These are phyloP conservation scores for Haplosporangium gracile DNA, from an alignment of 192 early-diverging fungal species.

Conservation along the genomic window DNA sequence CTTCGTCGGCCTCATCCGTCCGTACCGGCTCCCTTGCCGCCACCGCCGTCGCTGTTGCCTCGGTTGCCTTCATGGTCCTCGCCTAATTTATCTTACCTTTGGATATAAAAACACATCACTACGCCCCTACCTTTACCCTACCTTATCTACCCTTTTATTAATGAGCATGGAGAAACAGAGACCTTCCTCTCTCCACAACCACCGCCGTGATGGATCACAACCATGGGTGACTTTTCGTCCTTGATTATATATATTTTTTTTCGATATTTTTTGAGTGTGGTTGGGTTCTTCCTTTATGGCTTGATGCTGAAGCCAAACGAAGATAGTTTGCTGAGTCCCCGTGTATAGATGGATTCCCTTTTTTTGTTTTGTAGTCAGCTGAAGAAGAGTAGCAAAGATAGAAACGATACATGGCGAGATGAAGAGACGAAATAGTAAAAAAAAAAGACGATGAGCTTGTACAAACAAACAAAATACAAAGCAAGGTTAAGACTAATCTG, in stretches of 20 bases:
- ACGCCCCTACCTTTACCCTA: background rate
- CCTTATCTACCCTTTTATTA: background rate
- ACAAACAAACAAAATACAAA: no score
- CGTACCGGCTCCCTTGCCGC: constrained; percentile 26
- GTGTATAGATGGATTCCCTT: background rate
- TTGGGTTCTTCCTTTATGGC: no score
- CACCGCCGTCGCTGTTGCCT: constrained; percentile 32
- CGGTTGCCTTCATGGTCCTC: constrained; percentile 30
- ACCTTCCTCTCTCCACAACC: background rate
- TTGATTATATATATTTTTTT: background rate
- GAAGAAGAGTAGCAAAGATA: no score
- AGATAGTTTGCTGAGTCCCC: background rate
- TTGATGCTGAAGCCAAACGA: background rate
- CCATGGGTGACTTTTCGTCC: background rate
- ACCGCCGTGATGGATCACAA: background rate
- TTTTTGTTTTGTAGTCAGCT: background rate
- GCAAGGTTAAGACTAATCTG: no score
- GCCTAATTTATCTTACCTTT: constrained; percentile 10
- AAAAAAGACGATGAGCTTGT: no score
- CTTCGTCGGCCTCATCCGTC: constrained; percentile 34
- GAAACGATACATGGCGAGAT: no score
- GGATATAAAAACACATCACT: background rate
- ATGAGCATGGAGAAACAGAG: background rate
- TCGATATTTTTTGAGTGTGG: background rate
- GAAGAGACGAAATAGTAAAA: no score